Percentiles rank a stretch among this genome's conserved stretches.
Evolutionary conservation across 805 yeast genomes (phyloP).

Genomic region (Saturnispora saitoi): DNA sequence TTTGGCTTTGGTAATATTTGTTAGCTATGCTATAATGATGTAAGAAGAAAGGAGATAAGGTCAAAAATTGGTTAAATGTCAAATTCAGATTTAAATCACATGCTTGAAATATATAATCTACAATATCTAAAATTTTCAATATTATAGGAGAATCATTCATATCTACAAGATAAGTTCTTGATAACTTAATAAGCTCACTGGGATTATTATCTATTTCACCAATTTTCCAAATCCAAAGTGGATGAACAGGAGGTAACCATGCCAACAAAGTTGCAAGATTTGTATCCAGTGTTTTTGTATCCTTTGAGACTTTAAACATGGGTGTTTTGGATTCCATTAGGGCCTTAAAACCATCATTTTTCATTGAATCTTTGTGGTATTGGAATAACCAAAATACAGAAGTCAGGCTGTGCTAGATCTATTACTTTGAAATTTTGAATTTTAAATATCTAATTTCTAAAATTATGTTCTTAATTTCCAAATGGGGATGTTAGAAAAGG

Average conservation of each 20-base stretch:
- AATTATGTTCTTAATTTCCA: background rate
- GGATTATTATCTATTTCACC: background rate
- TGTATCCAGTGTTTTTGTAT: background rate
- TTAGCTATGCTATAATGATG: constrained; percentile 1
- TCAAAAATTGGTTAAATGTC: background rate
- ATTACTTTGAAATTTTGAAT: background rate
- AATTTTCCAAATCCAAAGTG: constrained; percentile 5
- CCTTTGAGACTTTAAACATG: background rate
- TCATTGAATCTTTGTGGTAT: background rate
- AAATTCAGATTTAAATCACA: background rate
- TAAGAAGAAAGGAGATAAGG: background rate
- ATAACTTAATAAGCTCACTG: background rate
- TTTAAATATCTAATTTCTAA: no score
- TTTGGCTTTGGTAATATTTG: constrained; percentile 1
- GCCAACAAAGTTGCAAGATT: background rate
- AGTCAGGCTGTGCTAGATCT: background rate
- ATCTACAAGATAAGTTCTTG: background rate
- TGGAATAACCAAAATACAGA: background rate
- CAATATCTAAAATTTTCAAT: background rate
- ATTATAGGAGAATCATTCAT: background rate
- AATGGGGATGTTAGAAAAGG: constrained; percentile 1
- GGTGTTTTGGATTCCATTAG: background rate
- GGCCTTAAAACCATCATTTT: background rate
- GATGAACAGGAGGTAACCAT: background rate
- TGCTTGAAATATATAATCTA: background rate